A percentile compares a stretch with the other conserved stretches of the same genome.
phyloP scores from a whole-genome alignment of 108 stramenopile genomes.

The Nitzschia palea region DNA sequence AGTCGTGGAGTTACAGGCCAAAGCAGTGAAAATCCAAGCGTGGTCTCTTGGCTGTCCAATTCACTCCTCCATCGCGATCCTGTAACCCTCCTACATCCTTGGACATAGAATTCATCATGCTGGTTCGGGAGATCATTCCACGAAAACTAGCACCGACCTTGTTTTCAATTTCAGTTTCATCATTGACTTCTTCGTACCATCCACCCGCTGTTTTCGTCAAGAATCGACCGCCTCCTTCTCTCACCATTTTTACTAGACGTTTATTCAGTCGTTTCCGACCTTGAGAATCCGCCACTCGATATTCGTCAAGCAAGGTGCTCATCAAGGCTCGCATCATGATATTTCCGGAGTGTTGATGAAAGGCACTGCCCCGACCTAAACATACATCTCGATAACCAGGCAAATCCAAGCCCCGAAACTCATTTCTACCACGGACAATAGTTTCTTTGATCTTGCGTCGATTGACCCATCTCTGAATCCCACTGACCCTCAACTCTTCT shows the following conservation, averaged over 20 bases:
- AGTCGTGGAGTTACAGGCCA: too few relatives aligned
- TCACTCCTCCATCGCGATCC: background rate
- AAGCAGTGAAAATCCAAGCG: too few relatives aligned
- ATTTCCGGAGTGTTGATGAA: slow-evolving; percentile 12
- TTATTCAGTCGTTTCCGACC: background rate
- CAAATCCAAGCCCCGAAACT: slow-evolving; percentile 6
- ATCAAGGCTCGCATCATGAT: slow-evolving; percentile 6
- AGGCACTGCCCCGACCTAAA: slow-evolving; percentile 2
- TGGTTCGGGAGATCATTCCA: background rate
- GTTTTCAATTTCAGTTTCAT: background rate
- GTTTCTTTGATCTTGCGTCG: background rate
- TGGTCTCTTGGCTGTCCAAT: background rate
- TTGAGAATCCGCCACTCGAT: background rate
- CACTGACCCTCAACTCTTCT: background rate
- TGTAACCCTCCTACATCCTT: background rate
- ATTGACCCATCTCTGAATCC: background rate
- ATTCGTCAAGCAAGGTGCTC: background rate
- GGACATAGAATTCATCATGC: background rate
- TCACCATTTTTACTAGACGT: background rate
- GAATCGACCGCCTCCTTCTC: slow-evolving; percentile 7
- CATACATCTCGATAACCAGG: slow-evolving; percentile 9
- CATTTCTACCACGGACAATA: background rate
- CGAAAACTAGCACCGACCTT: slow-evolving; percentile 7
- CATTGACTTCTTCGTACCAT: slow-evolving; percentile 5
- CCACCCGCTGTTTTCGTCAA: background rate